Base-by-base conservation (phyloP, 306 rosid species). In the Castanea crenata region DNA sequence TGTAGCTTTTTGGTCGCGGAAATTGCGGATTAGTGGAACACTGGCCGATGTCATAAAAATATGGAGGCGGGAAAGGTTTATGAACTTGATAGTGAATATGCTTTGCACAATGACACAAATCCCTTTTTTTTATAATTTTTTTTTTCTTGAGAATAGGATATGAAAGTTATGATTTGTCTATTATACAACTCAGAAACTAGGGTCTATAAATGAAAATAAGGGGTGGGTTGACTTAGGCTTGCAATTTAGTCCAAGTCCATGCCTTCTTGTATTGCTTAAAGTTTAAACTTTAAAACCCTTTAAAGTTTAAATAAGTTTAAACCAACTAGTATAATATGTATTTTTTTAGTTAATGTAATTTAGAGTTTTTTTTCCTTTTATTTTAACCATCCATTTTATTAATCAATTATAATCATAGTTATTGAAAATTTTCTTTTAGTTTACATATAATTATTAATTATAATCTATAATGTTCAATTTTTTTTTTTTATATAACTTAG, bases 101-200 rank as follows among this genome's bases (percentile, higher is more conserved):
- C 75, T 75, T 15, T 3, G 5, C 18, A 25, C 27, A 41, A 12
- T 46, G 46, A 41, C 46, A 41, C 46, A 6, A 14, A 10, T 74
- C 32, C 46, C 8, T 41, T 2, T 41, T 31, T 52, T 6, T 61
- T 6, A 1, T 35, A 38, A 6, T 6, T 38, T 38, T 1, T 29
- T 29, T 38, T 38, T 38, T 74, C 49, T 74, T 51, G 31, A 16
- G n/a, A 74, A 62, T 21, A 61, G 68, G 44, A 38, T 41, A 41
- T 76, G 81, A 56, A 83, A 83, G 81, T 70, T 54, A 46, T 34
- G 81, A 77, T 77, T 83, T 80, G 83, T 80, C 83, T 29, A 23
- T 38, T 77, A 41, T 41, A 59, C 63, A n/a, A 70, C 51, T 13
- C n/a, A 31, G 14, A n/a, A 41, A 55, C 15, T 19, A 29, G 52